Evolutionary conservation across 2,329 filamentous ascomycete species (phyloP), one percentile per base, ranked within the genome.

Genomic region (Neonectria ditissima): DNA sequence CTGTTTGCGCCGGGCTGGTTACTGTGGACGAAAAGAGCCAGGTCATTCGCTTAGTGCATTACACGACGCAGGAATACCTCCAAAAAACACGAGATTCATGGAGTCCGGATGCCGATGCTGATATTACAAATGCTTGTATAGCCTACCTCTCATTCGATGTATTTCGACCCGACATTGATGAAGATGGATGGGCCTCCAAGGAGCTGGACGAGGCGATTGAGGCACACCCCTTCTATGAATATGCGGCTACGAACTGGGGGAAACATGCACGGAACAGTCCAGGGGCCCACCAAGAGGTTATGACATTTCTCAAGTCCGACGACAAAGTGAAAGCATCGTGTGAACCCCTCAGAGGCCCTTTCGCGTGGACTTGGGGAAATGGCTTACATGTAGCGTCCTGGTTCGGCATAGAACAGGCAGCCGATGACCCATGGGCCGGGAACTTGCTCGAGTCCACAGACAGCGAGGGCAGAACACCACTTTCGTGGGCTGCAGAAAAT

Each of bases 31-130:
- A 50, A 26, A 24, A 44, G 18, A 60, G 43, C 34, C 16, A 24
- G 10, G 32, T 47, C 5, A 26, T 55, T 18, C 32, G 58, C 7
- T 34, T 60, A 7, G 32, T 37, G n/a, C 58, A 60, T 11, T 55
- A 55, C 20, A 60, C 51, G 1, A 34, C 58, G 10, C 58, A 60
- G 34, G 58, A 60, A 37, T 55, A 60, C 37, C 58, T 60, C 10
- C 32, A 22, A 4, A 26, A 55, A 43, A 60, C 43, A 8, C 54
- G 41, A 34, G 41, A 44, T 3, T 34, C 18, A 24, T 60, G 51
- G 58, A 48, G 47, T 4, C 26, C 44, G 16, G 26, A 24, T 26
- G 32, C 32, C 2, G 58, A 55, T 24, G 34, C 34, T 9, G 32
- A 55, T 16, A 60, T 60, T 30, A 34, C 58, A 14, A 16, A 32